phyloP scores from a whole-genome alignment of 2,329 filamentous ascomycete genomes.

The Trichoderma harzianum region DNA sequence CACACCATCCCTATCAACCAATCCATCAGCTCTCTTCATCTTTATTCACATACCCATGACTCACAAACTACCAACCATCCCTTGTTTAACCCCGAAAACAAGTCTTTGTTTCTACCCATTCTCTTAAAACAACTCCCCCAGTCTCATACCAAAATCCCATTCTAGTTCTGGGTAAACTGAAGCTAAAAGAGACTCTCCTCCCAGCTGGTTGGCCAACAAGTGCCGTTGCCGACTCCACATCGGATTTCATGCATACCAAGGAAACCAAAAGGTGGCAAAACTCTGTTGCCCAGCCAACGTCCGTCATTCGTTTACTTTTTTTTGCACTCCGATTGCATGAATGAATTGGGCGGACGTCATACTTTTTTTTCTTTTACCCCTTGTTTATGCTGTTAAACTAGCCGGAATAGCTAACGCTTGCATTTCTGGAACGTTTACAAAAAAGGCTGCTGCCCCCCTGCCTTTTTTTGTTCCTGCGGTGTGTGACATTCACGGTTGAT shows the following conservation, averaged over 20 bases:
- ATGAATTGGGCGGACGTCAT: slow-evolving; percentile 6
- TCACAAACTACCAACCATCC: not conserved
- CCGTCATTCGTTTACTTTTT: slow-evolving; percentile 9
- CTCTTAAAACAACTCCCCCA: not conserved
- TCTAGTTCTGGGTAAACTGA: not conserved
- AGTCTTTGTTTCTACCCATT: not conserved
- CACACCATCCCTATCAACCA: not conserved
- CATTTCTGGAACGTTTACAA: not conserved
- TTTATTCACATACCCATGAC: not conserved
- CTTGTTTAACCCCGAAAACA: not conserved
- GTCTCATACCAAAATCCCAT: not conserved
- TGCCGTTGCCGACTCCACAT: slow-evolving; percentile 8
- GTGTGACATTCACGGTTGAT: not conserved
- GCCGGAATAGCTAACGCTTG: not conserved
- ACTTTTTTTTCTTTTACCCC: not conserved
- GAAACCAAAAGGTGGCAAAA: not conserved
- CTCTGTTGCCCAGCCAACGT: slow-evolving; percentile 7
- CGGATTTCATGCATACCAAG: slow-evolving; percentile 3
- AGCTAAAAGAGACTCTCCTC: not conserved
- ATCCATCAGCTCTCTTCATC: not conserved
- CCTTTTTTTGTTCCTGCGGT: not conserved
- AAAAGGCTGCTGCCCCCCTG: not conserved
- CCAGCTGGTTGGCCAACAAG: not conserved
- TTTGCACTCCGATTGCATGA: not conserved
- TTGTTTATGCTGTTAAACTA: not conserved